Evolutionary conservation across 306 rosid species (phyloP).

Genomic region (Cucumis cinereus): DNA sequence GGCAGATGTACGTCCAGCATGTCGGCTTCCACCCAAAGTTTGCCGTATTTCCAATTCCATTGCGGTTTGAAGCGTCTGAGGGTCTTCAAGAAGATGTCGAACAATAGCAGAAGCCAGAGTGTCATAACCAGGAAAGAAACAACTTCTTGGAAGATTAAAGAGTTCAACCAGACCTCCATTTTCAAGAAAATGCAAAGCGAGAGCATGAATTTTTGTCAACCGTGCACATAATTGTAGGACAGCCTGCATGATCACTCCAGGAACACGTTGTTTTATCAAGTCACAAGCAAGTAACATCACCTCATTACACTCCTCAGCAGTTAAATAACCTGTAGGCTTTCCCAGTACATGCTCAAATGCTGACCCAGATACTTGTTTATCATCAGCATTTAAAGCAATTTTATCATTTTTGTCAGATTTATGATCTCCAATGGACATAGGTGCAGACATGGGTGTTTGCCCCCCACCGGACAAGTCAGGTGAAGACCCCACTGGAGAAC

Average conservation of each 20-base stretch:
- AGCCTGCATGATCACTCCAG: conserved; percentile 96
- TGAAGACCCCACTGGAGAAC: conserved; percentile 34
- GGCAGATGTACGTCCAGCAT: conserved; percentile 68
- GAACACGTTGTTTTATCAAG: conserved; percentile 81
- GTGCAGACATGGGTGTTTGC: conserved; percentile 33
- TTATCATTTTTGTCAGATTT: conserved; percentile 22
- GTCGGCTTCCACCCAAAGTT: conserved; percentile 69
- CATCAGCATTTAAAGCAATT: conserved; percentile 21
- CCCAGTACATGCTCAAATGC: conserved; percentile 66
- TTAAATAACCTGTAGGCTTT: conserved; percentile 73
- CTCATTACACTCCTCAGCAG: conserved; percentile 64
- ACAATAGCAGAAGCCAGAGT: conserved; percentile 91
- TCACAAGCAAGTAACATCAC: conserved; percentile 71
- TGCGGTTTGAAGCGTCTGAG: conserved; percentile 89
- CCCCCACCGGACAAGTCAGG: conserved; percentile 48
- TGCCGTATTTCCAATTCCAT: conserved; percentile 96
- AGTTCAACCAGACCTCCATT: conserved; percentile 80
- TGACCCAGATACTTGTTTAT: conserved; percentile 33
- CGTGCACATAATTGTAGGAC: conserved; percentile 89
- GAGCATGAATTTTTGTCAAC: conserved; percentile 74
- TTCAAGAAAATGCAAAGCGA: conserved; percentile 84
- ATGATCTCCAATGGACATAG: conserved; percentile 28
- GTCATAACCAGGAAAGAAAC: conserved; percentile 96
- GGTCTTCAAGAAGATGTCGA: conserved; percentile 98
- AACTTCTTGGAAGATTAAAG: conserved; percentile 67